A percentile compares a stretch with the other conserved stretches of the same genome.
These are phyloP conservation scores for Umbelopsis vinacea DNA, from an alignment of 192 early-diverging fungal genomes.

Conservation along the genomic window DNA sequence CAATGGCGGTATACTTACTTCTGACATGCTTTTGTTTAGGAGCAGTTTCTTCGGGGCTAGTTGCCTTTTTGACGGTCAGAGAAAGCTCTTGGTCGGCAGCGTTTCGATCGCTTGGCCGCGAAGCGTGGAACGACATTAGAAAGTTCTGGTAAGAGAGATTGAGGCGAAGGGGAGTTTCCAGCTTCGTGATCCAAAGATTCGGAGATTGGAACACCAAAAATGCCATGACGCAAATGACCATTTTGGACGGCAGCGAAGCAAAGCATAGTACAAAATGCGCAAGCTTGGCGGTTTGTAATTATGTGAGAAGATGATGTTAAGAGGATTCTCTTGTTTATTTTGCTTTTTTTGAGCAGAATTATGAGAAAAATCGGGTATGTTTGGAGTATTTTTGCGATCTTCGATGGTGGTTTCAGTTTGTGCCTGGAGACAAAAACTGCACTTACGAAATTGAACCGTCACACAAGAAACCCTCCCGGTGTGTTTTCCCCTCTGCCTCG, in stretches of 20 bases:
- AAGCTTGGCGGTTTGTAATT: not conserved
- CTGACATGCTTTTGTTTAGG: slow-evolving; percentile 97
- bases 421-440: too few relatives aligned
- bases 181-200: not conserved
- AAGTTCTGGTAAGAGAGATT: not conserved
- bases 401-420: too few relatives aligned
- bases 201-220: slow-evolving; percentile 5
- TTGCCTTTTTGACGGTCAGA: slow-evolving; percentile 84
- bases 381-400: too few relatives aligned
- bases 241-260: not conserved
- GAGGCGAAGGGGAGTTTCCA: not conserved
- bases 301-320: not conserved
- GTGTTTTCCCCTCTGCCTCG: too few relatives aligned
- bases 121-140: not conserved
- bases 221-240: slow-evolving; percentile 18
- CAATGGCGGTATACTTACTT: slow-evolving; percentile 41
- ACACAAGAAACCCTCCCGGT: too few relatives aligned
- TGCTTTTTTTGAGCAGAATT: too few relatives aligned
- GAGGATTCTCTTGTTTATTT: too few relatives aligned
- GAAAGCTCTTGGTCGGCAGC: slow-evolving; percentile 59
- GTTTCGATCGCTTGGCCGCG: slow-evolving; percentile 11
- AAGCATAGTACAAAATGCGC: not conserved
- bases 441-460: too few relatives aligned
- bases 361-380: too few relatives aligned
- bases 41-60: slow-evolving; percentile 81